These are phyloP conservation scores for Metschnikowia aberdeeniae DNA, from an alignment of 805 yeast species.

Conservation along the genomic window DNA sequence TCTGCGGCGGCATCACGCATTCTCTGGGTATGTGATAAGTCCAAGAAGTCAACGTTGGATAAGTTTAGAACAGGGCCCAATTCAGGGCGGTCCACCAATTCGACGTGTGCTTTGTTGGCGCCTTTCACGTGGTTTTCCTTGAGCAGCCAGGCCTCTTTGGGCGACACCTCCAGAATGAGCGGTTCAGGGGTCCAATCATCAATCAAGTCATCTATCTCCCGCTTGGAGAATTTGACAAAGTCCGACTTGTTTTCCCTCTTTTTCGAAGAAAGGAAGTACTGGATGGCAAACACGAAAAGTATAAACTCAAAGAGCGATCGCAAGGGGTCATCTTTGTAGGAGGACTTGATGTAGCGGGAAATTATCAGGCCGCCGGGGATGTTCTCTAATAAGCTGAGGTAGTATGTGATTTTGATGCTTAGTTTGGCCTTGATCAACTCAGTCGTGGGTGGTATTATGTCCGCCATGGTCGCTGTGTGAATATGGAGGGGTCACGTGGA, in stretches of 20 bases:
- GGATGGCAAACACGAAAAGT: conserved; percentile 74
- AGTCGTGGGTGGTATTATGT: conserved; percentile 33
- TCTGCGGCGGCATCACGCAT: conserved; percentile 52
- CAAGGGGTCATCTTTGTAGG: conserved; percentile 91
- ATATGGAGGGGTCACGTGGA: too few species aligned
- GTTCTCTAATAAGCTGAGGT: conserved; percentile 32
- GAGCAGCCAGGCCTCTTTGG: conserved; percentile 58
- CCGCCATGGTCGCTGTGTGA: neutral
- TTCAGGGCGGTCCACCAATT: conserved; percentile 24
- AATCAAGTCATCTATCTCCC: conserved; percentile 76
- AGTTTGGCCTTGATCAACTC: conserved; percentile 33
- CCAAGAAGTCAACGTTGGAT: conserved; percentile 68
- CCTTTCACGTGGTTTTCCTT: conserved; percentile 59
- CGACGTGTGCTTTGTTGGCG: conserved; percentile 41
- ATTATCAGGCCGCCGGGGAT: conserved; percentile 58
- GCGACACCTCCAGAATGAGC: conserved; percentile 52
- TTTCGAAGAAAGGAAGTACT: conserved; percentile 76
- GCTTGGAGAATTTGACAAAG: conserved; percentile 52
- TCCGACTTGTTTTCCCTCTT: conserved; percentile 72
- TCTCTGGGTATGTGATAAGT: conserved; percentile 46
- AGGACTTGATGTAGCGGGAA: conserved; percentile 70
- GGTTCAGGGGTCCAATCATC: conserved; percentile 94
- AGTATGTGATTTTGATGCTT: conserved; percentile 31
- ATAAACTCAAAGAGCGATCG: conserved; percentile 79
- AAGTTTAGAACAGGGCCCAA: conserved; percentile 52